phyloP scores from a whole-genome alignment of 73 alveolate genomes.

The Blepharisma stoltei region DNA sequence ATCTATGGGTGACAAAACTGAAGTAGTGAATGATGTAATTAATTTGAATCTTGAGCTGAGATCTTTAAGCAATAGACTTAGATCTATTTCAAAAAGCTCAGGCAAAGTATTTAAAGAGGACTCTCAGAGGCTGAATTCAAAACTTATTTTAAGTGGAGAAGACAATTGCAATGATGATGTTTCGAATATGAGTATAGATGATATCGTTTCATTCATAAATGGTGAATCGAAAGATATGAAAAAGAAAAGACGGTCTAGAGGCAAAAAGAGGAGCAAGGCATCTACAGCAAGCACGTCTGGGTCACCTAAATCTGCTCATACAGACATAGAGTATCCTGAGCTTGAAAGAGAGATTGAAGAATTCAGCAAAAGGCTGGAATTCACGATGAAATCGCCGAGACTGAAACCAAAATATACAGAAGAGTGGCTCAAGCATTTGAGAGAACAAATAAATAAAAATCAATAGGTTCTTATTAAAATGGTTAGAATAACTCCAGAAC shows the following conservation, averaged over 20 bases:
- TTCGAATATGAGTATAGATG: background rate
- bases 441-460: background rate
- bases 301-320: conserved; percentile 3
- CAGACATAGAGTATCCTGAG: background rate
- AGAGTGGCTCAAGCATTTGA: background rate
- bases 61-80: background rate
- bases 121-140: no score
- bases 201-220: background rate
- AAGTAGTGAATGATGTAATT: background rate
- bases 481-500: conserved; percentile 79
- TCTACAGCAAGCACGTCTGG: conserved; percentile 3
- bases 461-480: conserved; percentile 15
- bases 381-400: background rate
- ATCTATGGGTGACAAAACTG: background rate
- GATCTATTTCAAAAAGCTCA: background rate
- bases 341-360: background rate
- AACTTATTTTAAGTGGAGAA: no score
- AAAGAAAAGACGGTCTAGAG: background rate
- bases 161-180: background rate
- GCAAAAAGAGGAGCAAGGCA: background rate
- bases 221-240: background rate
- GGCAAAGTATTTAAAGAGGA: background rate
- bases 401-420: background rate
- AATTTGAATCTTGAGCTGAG: background rate
- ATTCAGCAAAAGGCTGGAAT: background rate